phyloP scores from a whole-genome alignment of 352 stramenopile genomes.

The Globisporangium nagaii region DNA sequence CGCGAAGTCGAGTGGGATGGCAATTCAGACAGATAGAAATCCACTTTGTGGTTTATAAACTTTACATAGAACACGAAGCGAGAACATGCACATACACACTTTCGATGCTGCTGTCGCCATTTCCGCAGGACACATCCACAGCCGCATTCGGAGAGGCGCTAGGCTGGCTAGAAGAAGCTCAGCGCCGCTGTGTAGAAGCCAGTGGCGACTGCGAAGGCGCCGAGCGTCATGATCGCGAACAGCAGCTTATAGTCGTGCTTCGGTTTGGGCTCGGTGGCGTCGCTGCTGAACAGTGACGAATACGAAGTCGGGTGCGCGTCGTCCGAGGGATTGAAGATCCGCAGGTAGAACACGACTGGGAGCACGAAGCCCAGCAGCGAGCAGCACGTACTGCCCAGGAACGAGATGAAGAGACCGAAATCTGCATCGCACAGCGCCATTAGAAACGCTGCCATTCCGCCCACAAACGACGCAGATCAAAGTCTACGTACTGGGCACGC shows the following conservation, averaged over 20 bases:
- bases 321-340: slow-evolving; percentile 18
- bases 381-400: slow-evolving; percentile 77
- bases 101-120: too few species aligned
- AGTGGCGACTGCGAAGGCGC: slow-evolving; percentile 13
- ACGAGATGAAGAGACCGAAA: slow-evolving; percentile 75
- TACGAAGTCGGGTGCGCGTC: too few species aligned
- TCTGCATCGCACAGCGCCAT: too few species aligned
- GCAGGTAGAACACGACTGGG: slow-evolving; percentile 61
- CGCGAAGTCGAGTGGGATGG: too few species aligned
- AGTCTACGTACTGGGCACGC: slow-evolving; percentile 15
- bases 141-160: too few species aligned
- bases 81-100: neutral
- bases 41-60: neutral
- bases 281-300: neutral
- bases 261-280: neutral
- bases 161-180: slow-evolving; percentile 14
- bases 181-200: slow-evolving; percentile 16
- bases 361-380: slow-evolving; percentile 72
- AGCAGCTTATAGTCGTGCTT: slow-evolving; percentile 5
- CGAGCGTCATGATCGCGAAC: slow-evolving; percentile 12
- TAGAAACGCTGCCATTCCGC: too few species aligned
- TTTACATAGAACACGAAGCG: neutral
- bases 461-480: too few species aligned
- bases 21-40: too few species aligned
- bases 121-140: too few species aligned